Conservation (phyloP, 352 stramenopile species). For the Phytophthora sp. region DNA sequence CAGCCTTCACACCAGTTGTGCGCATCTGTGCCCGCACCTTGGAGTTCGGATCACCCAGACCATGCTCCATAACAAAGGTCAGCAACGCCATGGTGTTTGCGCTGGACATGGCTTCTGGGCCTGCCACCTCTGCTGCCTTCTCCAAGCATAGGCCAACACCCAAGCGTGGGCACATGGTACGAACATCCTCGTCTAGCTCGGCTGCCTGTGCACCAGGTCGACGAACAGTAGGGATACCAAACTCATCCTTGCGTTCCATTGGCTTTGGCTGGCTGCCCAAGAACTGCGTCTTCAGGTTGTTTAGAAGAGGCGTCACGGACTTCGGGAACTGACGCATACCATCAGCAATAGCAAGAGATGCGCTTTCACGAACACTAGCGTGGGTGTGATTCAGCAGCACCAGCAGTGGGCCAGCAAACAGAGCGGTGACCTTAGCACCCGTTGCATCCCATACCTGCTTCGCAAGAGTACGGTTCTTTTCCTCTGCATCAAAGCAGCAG, state of each 20-base stretch:
- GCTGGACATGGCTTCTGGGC: constrained; percentile 49
- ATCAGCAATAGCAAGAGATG: constrained; percentile 76
- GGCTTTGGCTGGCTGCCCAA: constrained; percentile 58
- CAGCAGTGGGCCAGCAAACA: constrained; percentile 71
- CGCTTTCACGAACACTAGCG: constrained; percentile 78
- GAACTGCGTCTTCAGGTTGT: constrained; percentile 78
- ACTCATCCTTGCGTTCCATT: constrained; percentile 65
- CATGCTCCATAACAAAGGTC: constrained; percentile 84
- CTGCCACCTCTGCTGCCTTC: constrained; percentile 52
- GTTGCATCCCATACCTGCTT: constrained; percentile 71
- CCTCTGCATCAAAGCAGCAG: constrained; percentile 67
- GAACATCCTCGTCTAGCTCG: constrained; percentile 61
- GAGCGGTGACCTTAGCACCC: constrained; percentile 49
- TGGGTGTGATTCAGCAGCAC: constrained; percentile 79
- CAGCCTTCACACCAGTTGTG: constrained; percentile 82
- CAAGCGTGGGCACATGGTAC: constrained; percentile 67
- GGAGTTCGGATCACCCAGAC: constrained; percentile 71
- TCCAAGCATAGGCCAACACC: constrained; percentile 82
- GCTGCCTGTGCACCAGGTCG: constrained; percentile 47
- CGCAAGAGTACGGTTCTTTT: constrained; percentile 62
- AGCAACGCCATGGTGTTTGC: constrained; percentile 69
- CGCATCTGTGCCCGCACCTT: constrained; percentile 85
- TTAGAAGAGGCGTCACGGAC: constrained; percentile 66
- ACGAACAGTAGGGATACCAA: constrained; percentile 76
- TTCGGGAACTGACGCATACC: constrained; percentile 85